These are phyloP conservation scores for Claviceps quebecensis DNA, from an alignment of 2,329 filamentous ascomycete genomes.

Conservation along the genomic window DNA sequence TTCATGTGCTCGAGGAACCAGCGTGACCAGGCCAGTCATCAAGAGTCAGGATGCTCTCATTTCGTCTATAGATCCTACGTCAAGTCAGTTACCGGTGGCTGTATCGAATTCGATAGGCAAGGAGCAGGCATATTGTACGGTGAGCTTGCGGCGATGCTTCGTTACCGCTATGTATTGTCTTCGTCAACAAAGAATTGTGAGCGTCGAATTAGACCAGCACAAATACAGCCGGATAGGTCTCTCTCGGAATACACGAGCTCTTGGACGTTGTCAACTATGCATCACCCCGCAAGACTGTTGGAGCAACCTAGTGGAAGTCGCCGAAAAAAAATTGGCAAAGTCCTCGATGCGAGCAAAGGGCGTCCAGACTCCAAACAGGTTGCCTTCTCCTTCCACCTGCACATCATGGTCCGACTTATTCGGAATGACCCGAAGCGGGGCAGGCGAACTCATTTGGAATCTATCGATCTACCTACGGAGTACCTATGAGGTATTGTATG, in stretches of 20 bases:
- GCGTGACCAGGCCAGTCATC: too few species aligned
- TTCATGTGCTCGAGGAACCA: not conserved
- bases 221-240: conserved; percentile 4
- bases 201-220: too few species aligned
- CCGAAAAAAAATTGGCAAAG: not conserved
- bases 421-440: conserved; percentile 8
- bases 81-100: conserved; percentile 11
- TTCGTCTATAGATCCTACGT: conserved; percentile 14
- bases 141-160: conserved; percentile 12
- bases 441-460: too few species aligned
- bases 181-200: conserved; percentile 17
- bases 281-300: not conserved
- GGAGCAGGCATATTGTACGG: conserved; percentile 19
- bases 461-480: too few species aligned
- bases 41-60: too few species aligned
- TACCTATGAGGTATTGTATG: too few species aligned
- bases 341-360: not conserved
- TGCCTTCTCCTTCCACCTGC: not conserved
- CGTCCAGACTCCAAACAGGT: not conserved
- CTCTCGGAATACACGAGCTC: conserved; percentile 1
- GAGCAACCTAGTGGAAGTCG: not conserved
- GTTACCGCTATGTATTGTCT: conserved; percentile 1
- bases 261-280: not conserved
- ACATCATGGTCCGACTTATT: too few species aligned
- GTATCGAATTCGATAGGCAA: conserved; percentile 14